phyloP scores from a whole-genome alignment of 2,329 filamentous ascomycete genomes.

The Penicillium sp. region DNA sequence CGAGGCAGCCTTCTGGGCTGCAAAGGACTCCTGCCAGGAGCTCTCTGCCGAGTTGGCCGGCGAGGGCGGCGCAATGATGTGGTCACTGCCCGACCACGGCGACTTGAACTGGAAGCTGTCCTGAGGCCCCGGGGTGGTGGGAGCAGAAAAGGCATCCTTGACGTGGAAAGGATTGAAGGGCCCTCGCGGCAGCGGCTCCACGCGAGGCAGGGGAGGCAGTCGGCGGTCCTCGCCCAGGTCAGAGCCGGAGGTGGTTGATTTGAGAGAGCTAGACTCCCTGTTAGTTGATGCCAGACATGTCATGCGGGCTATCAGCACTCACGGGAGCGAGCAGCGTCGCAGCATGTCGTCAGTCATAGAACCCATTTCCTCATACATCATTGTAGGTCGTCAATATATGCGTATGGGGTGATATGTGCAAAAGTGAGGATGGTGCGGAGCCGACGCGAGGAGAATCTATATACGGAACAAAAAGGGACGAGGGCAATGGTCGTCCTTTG shows the following conservation, averaged over 20 bases:
- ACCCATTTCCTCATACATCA: constrained; percentile 34
- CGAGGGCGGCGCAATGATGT: constrained; percentile 35
- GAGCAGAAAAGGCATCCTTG: constrained; percentile 28
- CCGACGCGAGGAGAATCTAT: constrained; percentile 16
- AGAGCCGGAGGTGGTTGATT: constrained; percentile 18
- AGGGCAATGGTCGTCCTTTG: constrained; percentile 3
- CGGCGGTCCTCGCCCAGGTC: constrained; percentile 37
- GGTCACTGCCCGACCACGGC: constrained; percentile 30
- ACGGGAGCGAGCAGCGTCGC: constrained; percentile 39
- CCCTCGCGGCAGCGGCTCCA: constrained; percentile 38
- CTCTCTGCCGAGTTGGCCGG: constrained; percentile 40
- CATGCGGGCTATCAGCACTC: constrained; percentile 15
- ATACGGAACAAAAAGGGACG: constrained; percentile 11
- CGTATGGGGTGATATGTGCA: constrained; percentile 14
- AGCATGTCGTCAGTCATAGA: constrained; percentile 28
- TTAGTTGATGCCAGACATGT: constrained; percentile 4
- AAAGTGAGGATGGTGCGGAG: constrained; percentile 4
- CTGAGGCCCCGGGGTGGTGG: constrained; percentile 35
- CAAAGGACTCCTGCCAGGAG: constrained; percentile 36
- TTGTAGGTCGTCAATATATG: constrained; percentile 14
- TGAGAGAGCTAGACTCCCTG: constrained; percentile 16
- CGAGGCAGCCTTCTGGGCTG: constrained; percentile 26
- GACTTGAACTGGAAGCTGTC: constrained; percentile 37
- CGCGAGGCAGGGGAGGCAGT: constrained; percentile 38
- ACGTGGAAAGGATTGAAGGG: constrained; percentile 38